Conservation (phyloP, 192 early-diverging fungal species). For the Backusella macrospora region DNA sequence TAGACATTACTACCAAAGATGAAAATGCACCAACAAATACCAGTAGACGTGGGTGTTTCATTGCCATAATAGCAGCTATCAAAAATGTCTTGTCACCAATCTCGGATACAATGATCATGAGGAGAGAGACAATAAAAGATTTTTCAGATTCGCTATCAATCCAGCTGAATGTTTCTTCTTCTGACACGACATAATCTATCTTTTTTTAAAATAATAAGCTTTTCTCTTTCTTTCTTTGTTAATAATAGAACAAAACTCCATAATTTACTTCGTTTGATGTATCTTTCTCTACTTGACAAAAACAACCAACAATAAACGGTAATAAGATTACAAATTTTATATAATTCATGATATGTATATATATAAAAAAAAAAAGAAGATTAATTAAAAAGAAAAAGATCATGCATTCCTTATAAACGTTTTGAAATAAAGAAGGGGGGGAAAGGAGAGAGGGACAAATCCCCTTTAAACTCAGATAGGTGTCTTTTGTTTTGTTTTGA, state of each 20-base stretch:
- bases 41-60: slow-evolving; percentile 89
- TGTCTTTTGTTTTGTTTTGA: background rate
- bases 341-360: background rate
- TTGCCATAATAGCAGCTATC: slow-evolving; percentile 98
- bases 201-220: background rate
- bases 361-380: background rate
- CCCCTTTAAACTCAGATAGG: background rate
- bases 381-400: slow-evolving; percentile 9
- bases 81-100: slow-evolving; percentile 99
- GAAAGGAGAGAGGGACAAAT: background rate
- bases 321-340: slow-evolving; percentile 1
- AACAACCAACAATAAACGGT: background rate
- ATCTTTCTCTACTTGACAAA: background rate
- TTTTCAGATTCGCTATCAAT: slow-evolving; percentile 20
- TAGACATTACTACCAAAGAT: slow-evolving; percentile 92
- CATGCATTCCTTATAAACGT: slow-evolving; percentile 10
- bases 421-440: slow-evolving; percentile 1
- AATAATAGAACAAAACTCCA: background rate
- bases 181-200: background rate
- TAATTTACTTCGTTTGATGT: background rate
- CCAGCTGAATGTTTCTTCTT: background rate
- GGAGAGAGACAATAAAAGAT: slow-evolving; percentile 64
- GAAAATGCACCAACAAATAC: slow-evolving; percentile 90
- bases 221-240: background rate
- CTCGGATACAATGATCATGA: slow-evolving; percentile 95